Percentiles rank a stretch among this genome's conserved stretches.
phyloP scores from a whole-genome alignment of 495 filamentous ascomycete genomes.

The Parachaetomium inaequale region DNA sequence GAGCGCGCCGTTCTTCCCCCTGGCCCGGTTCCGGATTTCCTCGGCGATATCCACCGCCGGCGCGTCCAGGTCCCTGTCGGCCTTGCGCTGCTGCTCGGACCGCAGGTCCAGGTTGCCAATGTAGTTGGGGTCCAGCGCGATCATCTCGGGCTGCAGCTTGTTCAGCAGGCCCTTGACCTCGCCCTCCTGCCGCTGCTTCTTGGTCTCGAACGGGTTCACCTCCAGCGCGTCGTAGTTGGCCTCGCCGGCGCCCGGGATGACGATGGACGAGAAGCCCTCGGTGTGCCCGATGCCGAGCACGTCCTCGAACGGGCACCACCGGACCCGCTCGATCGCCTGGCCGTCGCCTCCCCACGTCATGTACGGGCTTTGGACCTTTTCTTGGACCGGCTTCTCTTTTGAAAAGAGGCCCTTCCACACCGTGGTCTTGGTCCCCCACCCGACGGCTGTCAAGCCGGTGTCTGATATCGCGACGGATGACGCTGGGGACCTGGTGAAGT shows the following conservation, averaged over 20 bases:
- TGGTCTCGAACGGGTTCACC: conserved; percentile 93
- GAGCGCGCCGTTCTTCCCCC: conserved; percentile 88
- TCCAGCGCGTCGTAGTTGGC: conserved; percentile 95
- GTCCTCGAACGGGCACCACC: conserved; percentile 96
- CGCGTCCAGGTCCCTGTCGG: conserved; percentile 70
- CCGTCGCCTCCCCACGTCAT: conserved; percentile 91
- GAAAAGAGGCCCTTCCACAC: conserved; percentile 87
- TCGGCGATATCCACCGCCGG: conserved; percentile 69
- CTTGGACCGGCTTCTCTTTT: conserved; percentile 59
- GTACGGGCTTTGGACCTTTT: conserved; percentile 83
- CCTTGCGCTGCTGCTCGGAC: conserved; percentile 65
- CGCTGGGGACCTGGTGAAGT: conserved; percentile 84
- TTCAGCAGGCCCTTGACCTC: conserved; percentile 85
- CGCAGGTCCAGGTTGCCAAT: conserved; percentile 80
- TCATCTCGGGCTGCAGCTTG: conserved; percentile 97
- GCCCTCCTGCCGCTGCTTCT: conserved; percentile 86
- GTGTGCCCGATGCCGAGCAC: conserved; percentile 80
- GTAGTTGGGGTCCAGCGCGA: conserved; percentile 84
- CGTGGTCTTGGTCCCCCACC: conserved; percentile 85
- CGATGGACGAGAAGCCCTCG: conserved; percentile 79
- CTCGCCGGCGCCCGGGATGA: conserved; percentile 91
- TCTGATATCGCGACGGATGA: conserved; percentile 84
- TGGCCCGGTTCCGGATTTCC: conserved; percentile 63
- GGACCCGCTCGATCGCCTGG: conserved; percentile 70
- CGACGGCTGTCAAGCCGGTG: conserved; percentile 77